Evolutionary conservation across 2,329 filamentous ascomycete genomes (phyloP).

Genomic region (Fusarium continuum): DNA sequence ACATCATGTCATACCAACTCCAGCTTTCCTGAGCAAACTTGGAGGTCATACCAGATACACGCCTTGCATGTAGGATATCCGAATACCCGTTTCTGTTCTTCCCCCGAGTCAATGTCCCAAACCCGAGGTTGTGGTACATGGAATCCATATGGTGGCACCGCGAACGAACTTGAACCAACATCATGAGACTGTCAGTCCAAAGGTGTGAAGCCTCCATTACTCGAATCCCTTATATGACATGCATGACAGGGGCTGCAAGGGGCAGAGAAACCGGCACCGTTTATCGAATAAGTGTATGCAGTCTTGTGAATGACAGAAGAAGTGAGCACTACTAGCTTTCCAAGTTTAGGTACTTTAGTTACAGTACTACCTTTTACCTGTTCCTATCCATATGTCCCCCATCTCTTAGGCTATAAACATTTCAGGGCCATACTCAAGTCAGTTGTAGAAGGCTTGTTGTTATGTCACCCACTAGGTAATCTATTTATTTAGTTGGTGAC

Average conservation of each 20-base stretch:
- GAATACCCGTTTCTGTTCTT: conserved; percentile 8
- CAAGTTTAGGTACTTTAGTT: no score
- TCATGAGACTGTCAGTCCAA: neutral
- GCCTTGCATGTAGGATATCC: conserved; percentile 17
- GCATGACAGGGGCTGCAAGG: conserved; percentile 4
- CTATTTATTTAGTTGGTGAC: neutral
- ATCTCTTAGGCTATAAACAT: no score
- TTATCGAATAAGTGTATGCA: neutral
- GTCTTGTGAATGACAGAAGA: neutral
- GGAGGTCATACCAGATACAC: neutral
- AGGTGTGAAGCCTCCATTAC: conserved; percentile 3
- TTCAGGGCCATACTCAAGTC: no score
- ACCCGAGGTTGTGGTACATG: neutral
- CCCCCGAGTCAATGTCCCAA: conserved; percentile 1
- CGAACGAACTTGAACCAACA: conserved; percentile 6
- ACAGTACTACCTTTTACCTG: no score
- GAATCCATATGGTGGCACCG: neutral
- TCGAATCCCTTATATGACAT: conserved; percentile 5
- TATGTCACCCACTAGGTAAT: no score
- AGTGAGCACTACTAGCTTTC: no score
- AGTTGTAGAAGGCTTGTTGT: no score
- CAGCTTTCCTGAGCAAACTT: neutral
- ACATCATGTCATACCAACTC: conserved; percentile 1
- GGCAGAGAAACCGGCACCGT: neutral
- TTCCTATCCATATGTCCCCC: no score